Evolutionary conservation across 768 basidiomycete species (phyloP).

Genomic region (Russula ochroleuca): DNA sequence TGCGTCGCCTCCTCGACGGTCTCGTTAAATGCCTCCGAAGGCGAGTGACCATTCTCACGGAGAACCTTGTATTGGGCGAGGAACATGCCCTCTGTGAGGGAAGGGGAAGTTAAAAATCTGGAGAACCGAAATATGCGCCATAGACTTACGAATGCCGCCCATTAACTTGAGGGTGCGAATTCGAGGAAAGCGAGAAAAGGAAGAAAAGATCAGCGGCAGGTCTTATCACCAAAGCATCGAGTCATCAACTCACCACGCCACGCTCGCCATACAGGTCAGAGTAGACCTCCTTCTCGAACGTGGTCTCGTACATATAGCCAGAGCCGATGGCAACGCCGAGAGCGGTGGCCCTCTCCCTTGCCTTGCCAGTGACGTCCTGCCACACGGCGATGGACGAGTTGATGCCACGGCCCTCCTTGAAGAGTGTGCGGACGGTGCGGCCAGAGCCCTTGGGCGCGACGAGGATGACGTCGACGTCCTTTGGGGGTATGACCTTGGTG

Average conservation of each 20-base stretch:
- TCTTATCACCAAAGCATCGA: conserved; percentile 6
- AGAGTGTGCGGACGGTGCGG: conserved; percentile 96
- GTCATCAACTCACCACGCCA: conserved; percentile 75
- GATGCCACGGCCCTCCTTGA: conserved; percentile 99
- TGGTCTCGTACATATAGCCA: conserved; percentile 98
- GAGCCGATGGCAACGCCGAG: conserved; percentile 93
- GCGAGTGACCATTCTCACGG: conserved; percentile 92
- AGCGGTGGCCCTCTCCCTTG: conserved; percentile 94
- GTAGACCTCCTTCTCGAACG: conserved; percentile 99
- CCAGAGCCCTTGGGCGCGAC: conserved; percentile 99
- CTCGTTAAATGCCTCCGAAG: conserved; percentile 99
- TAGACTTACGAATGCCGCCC: conserved; percentile 84
- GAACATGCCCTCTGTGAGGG: conserved; percentile 84
- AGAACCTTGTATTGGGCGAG: conserved; percentile 98
- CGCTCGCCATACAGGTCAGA: conserved; percentile 99
- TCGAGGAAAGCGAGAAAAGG: neutral
- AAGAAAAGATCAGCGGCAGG: conserved; percentile 1
- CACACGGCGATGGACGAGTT: conserved; percentile 92
- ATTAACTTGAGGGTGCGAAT: conserved; percentile 60
- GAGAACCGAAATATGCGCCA: neutral
- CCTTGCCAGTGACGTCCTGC: conserved; percentile 98
- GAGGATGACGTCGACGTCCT: conserved; percentile 97
- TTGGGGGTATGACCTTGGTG: conserved; percentile 87
- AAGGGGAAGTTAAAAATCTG: neutral
- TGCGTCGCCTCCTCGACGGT: conserved; percentile 99